Evolutionary conservation across 805 yeast genomes (phyloP).

Genomic region (Wickerhamomyces hampshirensis): DNA sequence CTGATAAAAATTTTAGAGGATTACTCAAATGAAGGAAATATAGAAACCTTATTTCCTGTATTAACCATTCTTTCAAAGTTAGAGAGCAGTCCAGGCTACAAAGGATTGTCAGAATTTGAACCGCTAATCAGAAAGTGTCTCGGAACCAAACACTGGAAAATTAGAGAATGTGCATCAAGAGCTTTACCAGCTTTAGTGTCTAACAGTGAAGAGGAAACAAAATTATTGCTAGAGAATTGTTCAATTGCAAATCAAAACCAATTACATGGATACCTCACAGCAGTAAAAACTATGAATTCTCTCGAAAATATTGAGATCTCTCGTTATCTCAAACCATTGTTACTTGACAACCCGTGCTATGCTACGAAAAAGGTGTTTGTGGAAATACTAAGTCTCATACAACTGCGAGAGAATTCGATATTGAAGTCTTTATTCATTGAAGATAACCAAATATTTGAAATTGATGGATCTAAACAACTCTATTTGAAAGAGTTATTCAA

Average conservation of each 20-base stretch:
- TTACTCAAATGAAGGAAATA: conserved; percentile 30
- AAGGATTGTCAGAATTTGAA: conserved; percentile 48
- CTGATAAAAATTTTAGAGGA: conserved; percentile 39
- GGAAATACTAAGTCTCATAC: conserved; percentile 12
- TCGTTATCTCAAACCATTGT: conserved; percentile 6
- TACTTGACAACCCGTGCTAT: conserved; percentile 26
- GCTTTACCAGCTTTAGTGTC: conserved; percentile 51
- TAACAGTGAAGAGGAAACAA: conserved; percentile 27
- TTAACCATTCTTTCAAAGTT: conserved; percentile 67
- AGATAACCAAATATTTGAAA: conserved; percentile 22
- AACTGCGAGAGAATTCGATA: conserved; percentile 11
- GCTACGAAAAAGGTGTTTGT: conserved; percentile 32
- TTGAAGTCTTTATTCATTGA: conserved; percentile 34
- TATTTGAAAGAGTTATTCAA: conserved; percentile 31
- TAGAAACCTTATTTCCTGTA: conserved; percentile 71
- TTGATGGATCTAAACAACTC: conserved; percentile 49
- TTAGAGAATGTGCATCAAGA: conserved; percentile 83
- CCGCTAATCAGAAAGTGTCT: conserved; percentile 45
- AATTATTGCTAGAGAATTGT: conserved; percentile 21
- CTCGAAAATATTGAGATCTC: conserved; percentile 8
- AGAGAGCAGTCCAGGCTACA: conserved; percentile 53
- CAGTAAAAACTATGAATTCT: conserved; percentile 34
- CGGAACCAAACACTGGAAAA: conserved; percentile 63
- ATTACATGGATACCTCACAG: conserved; percentile 57
- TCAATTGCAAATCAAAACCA: conserved; percentile 34